phyloP scores from a whole-genome alignment of 2,329 filamentous ascomycete genomes.

The Monilinia fructigena region DNA sequence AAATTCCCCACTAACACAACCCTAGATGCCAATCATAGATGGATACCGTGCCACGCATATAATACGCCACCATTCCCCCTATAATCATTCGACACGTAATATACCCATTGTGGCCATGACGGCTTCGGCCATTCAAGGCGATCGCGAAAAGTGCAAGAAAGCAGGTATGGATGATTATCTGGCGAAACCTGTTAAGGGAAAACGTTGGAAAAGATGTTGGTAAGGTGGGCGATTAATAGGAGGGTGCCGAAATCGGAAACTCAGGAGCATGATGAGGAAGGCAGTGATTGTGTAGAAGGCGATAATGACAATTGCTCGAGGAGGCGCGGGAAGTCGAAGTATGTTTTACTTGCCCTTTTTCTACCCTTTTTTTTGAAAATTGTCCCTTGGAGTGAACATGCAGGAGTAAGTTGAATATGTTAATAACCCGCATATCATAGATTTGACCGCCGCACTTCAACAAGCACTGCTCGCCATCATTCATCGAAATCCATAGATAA shows the following conservation, averaged over 20 bases:
- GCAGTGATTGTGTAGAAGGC: constrained; percentile 34
- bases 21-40: constrained; percentile 67
- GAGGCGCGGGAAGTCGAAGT: constrained; percentile 3
- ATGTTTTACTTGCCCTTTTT: background rate
- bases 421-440: background rate
- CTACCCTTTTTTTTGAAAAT: too few relatives aligned
- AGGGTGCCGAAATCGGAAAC: constrained; percentile 32
- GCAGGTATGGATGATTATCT: constrained; percentile 75
- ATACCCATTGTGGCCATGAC: constrained; percentile 82
- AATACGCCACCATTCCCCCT: constrained; percentile 66
- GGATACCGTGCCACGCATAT: constrained; percentile 76
- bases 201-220: constrained; percentile 67
- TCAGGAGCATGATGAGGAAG: constrained; percentile 24
- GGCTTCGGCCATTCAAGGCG: constrained; percentile 73
- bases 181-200: constrained; percentile 69
- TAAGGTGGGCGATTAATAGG: constrained; percentile 61
- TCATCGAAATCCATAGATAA: background rate
- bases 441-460: constrained; percentile 7
- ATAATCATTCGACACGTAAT: constrained; percentile 56
- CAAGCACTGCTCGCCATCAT: constrained; percentile 11
- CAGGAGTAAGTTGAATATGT: background rate
- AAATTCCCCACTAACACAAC: background rate
- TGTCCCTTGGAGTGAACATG: background rate
- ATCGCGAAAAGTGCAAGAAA: constrained; percentile 69
- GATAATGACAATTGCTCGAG: constrained; percentile 25